Evolutionary conservation across 495 filamentous ascomycete genomes (phyloP), one percentile per base, ranked within the genome.

Genomic region (Pyrenopolyporus hunteri): DNA sequence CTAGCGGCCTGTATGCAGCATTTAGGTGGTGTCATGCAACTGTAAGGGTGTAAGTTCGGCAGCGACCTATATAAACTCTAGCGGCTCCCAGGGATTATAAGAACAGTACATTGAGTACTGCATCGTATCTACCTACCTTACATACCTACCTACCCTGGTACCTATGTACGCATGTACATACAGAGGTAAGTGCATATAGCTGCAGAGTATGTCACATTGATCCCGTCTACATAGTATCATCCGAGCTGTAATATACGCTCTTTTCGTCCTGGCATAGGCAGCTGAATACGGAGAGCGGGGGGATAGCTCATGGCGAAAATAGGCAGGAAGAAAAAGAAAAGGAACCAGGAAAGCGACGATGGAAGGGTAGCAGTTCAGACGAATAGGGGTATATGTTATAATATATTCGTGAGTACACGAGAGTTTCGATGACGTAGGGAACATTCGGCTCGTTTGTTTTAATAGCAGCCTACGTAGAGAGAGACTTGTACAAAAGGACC

Each of bases 1-100:
- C 47, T 64, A 64, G 54, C 42, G 60, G 48, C 39, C 47, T 58
- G 26, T 64, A 63, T 57, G 52, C 59, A 51, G 26, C 32, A 37
- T 46, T 31, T 42, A 46, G 33, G 45, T 57, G 46, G 51, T 23
- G 26, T 43, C 9, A 47, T 58, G 60, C 60, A 64, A 43, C 43
- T 54, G 61, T 59, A 64, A 55, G 61, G 61, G 55, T 59, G 11
- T 44, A 37, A 37, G 46, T 29, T 55, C 42, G 61, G 61, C 22
- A 45, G 40, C 32, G n/a, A 39, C 31, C 51, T 57, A 11, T 39
- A 63, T 52, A 16, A 48, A 53, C 43, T 37, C 55, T 64, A 64
- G 61, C 53, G 46, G 47, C 53, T 63, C 59, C 33, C 47, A 43
- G 33, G 59, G 52, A 57, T 63, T 14, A 20, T 10, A 55, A 35